Evolutionary conservation across 768 basidiomycete genomes (phyloP).

Genomic region (Mycena maculata): DNA sequence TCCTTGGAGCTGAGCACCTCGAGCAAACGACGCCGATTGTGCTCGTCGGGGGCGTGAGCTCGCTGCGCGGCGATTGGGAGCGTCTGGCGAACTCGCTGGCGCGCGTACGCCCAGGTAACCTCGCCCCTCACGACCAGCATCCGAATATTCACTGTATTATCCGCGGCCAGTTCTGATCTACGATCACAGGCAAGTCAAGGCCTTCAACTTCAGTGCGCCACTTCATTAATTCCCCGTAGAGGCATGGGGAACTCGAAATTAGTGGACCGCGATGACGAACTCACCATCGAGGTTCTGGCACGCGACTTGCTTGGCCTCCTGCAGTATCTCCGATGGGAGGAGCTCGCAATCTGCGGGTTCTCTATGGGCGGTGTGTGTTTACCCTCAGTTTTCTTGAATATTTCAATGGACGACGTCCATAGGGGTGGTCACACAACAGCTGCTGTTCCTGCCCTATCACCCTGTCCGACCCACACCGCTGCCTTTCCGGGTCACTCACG

Average conservation of each 20-base stretch:
- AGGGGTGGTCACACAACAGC: conserved; percentile 59
- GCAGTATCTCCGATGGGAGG: conserved; percentile 51
- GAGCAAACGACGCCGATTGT: conserved; percentile 51
- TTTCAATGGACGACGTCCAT: not conserved
- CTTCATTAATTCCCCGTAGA: conserved; percentile 36
- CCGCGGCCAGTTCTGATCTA: conserved; percentile 52
- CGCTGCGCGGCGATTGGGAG: conserved; percentile 53
- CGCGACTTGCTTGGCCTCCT: conserved; percentile 58
- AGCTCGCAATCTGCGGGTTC: conserved; percentile 58
- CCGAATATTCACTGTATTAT: conserved; percentile 1
- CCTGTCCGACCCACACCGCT: conserved; percentile 46
- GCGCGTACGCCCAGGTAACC: conserved; percentile 53
- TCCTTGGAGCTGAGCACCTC: no score
- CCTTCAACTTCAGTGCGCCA: not conserved
- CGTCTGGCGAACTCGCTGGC: conserved; percentile 48
- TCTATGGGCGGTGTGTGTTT: conserved; percentile 60
- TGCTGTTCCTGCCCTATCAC: conserved; percentile 56
- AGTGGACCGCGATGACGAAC: conserved; percentile 46
- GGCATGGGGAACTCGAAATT: conserved; percentile 60
- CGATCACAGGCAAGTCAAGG: conserved; percentile 50
- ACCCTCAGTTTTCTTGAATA: not conserved
- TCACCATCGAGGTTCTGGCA: conserved; percentile 59
- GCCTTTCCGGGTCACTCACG: conserved; percentile 54
- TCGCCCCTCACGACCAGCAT: not conserved
- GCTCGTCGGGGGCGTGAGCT: conserved; percentile 55